Evolutionary conservation across 2,329 filamentous ascomycete species (phyloP).

Genomic region (Fusarium lyarnte): DNA sequence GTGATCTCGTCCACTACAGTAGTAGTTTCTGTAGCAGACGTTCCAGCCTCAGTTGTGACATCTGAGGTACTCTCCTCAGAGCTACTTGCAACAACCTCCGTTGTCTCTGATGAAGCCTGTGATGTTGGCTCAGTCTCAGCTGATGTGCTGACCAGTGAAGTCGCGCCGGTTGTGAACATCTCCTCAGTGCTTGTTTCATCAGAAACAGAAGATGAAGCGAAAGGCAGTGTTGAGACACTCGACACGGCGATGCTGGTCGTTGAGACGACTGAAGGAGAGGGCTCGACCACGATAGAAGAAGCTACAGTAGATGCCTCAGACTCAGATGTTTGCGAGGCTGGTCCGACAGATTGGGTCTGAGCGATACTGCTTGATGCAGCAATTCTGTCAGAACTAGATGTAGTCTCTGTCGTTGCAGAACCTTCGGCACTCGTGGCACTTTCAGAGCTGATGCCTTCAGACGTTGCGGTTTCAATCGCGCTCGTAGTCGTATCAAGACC

Average conservation of each 20-base stretch:
- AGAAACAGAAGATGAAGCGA: not conserved
- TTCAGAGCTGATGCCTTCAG: rapidly evolving
- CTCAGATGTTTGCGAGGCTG: not conserved
- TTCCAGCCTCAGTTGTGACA: not conserved
- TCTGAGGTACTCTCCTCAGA: not conserved
- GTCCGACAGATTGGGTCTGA: not conserved
- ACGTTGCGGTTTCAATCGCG: not conserved
- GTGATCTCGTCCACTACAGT: not conserved
- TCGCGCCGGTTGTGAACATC: not conserved
- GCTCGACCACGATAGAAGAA: not conserved
- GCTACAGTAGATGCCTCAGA: not conserved
- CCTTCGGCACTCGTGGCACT: rapidly evolving
- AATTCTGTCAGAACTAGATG: rapidly evolving
- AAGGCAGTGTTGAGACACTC: rapidly evolving
- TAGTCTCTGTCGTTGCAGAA: not conserved
- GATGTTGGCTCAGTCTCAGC: rapidly evolving
- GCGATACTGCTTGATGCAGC: not conserved
- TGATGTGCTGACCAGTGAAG: not conserved
- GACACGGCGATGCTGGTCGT: not conserved
- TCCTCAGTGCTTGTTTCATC: not conserved
- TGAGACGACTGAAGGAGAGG: not conserved
- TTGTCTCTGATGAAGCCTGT: not conserved
- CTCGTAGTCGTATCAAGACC: not conserved
- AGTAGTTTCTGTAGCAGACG: not conserved
- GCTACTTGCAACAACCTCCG: not conserved